phyloP scores from a whole-genome alignment of 148 eudicot genomes.

The Suaeda aralocaspica region DNA sequence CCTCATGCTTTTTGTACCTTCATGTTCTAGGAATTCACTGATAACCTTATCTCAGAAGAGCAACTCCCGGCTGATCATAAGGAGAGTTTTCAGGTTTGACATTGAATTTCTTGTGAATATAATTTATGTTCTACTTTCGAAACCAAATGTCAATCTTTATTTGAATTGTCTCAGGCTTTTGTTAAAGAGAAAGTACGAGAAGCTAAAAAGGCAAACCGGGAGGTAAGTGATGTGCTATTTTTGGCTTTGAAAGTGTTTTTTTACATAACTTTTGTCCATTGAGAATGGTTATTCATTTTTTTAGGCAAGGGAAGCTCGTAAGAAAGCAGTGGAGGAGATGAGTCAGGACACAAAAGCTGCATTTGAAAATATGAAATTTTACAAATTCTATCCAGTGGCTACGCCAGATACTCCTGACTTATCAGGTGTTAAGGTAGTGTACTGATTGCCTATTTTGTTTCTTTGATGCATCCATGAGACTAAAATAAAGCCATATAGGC shows the following conservation, averaged over 20 bases:
- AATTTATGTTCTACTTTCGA: not conserved
- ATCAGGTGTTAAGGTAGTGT: conserved; percentile 74
- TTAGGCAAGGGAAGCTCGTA: conserved; percentile 88
- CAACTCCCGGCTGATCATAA: conserved; percentile 70
- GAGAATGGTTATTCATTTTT: not conserved
- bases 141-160: conserved; percentile 1
- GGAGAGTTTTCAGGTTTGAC: conserved; percentile 65
- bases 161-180: conserved; percentile 46
- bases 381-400: conserved; percentile 84
- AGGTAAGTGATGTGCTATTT: conserved; percentile 42
- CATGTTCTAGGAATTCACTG: conserved; percentile 67
- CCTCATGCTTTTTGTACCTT: conserved; percentile 9
- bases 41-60: conserved; percentile 65
- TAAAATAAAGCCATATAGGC: not conserved
- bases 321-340: conserved; percentile 72
- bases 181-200: conserved; percentile 76
- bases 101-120: not conserved
- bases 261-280: not conserved
- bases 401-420: conserved; percentile 83
- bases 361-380: conserved; percentile 64
- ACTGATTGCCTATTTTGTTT: not conserved
- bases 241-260: not conserved
- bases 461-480: conserved; percentile 2
- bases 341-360: conserved; percentile 70
- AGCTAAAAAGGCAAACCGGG: conserved; percentile 71